Base-by-base conservation (phyloP, 352 stramenopile genomes). In the Phytophthora melonis region DNA sequence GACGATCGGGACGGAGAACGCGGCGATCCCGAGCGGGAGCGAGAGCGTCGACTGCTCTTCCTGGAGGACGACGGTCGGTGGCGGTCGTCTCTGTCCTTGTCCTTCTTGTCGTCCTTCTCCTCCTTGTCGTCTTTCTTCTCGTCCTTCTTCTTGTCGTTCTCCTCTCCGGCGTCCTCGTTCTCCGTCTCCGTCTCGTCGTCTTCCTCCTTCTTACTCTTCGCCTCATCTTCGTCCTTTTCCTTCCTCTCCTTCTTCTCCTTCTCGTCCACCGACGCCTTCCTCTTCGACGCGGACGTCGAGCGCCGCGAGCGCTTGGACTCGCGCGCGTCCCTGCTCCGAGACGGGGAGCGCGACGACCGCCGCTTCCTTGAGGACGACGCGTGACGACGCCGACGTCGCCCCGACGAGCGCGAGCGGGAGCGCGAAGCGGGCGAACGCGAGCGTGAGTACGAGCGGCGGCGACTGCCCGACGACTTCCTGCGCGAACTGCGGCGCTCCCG, bases 1-100 rank as follows among this genome's bases (percentile, higher is more conserved):
- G 82, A 87, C n/a, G 89, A 92, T 9, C 81, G 75, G 6, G 84
- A 84, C 25, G 81, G 77, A 43, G 87, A 92, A 2, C 70, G 77
- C 43, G 72, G 72, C 23, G 89, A 94, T 11, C 72, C 72, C 3
- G 86, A 92, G 0, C 75, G 68, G 9, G 34, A 41, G 10, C 75
- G 71, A 1, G 34, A 41, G 10, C 79, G 83, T 5, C 84, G 84
- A 53, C 84, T 89, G 68, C 75, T 87, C 61, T 86, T 89, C 32
- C 66, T 81, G 10, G 75, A 72, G 7, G 58, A 66, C 30, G 63
- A 60, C 8, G 30, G 36, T 39, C 69, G 62, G 23, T 54, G 64
- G 1, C 69, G 67, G 0, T 72, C 55, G 3, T 71, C 45, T n/a
- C 72, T 68, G 18, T 78, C 54, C 30, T 81, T 53, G 0, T 75